Evolutionary conservation across 441 rosid species (phyloP), one percentile per base, ranked within the genome.

Genomic region (Populus hybrid): DNA sequence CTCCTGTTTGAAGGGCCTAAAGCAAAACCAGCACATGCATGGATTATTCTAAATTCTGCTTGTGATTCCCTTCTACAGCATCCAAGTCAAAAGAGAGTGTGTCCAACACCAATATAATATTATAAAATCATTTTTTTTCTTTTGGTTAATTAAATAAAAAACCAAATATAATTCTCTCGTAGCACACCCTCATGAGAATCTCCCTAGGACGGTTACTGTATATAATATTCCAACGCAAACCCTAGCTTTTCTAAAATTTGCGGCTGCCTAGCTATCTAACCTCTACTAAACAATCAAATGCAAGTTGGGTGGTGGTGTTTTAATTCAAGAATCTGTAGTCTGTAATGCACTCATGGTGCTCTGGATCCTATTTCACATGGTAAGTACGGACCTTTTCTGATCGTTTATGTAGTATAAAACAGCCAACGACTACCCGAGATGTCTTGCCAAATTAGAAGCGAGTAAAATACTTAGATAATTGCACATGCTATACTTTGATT

Each of bases 181-280:
- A 71, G 16, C 32, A 5, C 2, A 24, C 19, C 7, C n/a, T 24
- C 21, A 74, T 10, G 36, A 71, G 80, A 71, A 77, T 77, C 71
- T 76, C 53, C 12, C 11, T 40, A 61, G 26, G 80, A 21, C 75
- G 67, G 75, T 69, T 71, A 24, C 24, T 61, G 1, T 50, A 75
- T 50, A 75, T 76, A 34, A 68, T 67, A 57, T 69, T 69, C 73
- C 23, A 68, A 14, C 32, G 28, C 59, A 28, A 6, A 23, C 18
- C 64, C 46, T 61, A 34, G 53, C 38, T 11, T 35, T 57, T 73
- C 18, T n/a, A 38, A 23, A 34, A 72, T 46, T 78, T 78, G 81
- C 81, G 80, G 80, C 80, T 78, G n/a, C 19, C 57, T 40, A 42
- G 4, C 23, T 53, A 12, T 11, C 5, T 38, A 35, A 30, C 10